These are phyloP conservation scores for Chaetomiaceae sp. DNA, from an alignment of 2,329 filamentous ascomycete genomes.

Conservation along the genomic window DNA sequence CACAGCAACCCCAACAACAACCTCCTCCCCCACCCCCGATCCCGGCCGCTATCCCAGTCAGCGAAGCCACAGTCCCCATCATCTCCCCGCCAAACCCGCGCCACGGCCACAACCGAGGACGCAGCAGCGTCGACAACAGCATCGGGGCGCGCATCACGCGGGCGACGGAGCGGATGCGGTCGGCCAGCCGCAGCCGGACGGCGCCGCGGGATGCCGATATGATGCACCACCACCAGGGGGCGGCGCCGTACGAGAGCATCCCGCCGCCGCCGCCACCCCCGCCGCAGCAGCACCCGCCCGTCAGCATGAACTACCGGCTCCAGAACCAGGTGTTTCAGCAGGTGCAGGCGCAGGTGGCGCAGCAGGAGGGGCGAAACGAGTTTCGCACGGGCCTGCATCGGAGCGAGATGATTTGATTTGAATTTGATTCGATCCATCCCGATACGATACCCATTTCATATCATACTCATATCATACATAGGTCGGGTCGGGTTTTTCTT, in stretches of 20 bases:
- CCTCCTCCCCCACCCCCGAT: conserved; percentile 28
- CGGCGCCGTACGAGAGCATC: conserved; percentile 41
- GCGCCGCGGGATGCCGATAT: background rate
- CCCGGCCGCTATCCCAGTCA: conserved; percentile 33
- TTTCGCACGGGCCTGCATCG: conserved; percentile 49
- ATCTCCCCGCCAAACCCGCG: conserved; percentile 42
- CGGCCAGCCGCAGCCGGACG: conserved; percentile 50
- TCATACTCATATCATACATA: no score
- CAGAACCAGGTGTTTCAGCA: conserved; percentile 28
- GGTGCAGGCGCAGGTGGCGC: conserved; percentile 20
- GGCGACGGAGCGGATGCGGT: conserved; percentile 57
- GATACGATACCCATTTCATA: no score
- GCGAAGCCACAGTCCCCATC: conserved; percentile 42
- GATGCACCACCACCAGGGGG: background rate
- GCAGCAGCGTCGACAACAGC: conserved; percentile 50
- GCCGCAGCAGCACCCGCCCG: conserved; percentile 20
- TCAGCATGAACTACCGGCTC: conserved; percentile 28
- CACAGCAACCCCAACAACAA: background rate
- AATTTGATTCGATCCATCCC: no score
- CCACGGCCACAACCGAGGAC: conserved; percentile 22
- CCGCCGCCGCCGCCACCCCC: conserved; percentile 34
- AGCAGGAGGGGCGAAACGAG: conserved; percentile 32
- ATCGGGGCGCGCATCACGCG: conserved; percentile 53
- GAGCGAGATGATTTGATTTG: conserved; percentile 51
- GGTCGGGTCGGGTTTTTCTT: no score